Percentiles rank a stretch among this genome's conserved stretches.
Conservation (phyloP, 2,329 filamentous ascomycete species). For the Chlorencoelia australis region DNA sequence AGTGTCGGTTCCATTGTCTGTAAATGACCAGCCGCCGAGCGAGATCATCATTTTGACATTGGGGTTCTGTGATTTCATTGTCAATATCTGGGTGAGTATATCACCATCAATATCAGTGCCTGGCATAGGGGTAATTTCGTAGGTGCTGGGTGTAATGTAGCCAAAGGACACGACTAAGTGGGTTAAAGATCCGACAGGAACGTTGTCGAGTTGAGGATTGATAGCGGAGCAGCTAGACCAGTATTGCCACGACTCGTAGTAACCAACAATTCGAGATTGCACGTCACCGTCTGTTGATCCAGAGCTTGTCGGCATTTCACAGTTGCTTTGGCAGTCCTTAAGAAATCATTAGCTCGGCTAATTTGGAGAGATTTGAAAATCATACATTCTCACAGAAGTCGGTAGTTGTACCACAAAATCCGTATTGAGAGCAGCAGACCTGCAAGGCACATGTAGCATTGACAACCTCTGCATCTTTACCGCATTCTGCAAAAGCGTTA, state of each 20-base stretch:
- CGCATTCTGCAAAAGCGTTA: slow-evolving; percentile 30
- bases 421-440: slow-evolving; percentile 25
- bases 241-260: slow-evolving; percentile 29
- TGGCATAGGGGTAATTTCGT: slow-evolving; percentile 22
- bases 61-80: slow-evolving; percentile 12
- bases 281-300: slow-evolving; percentile 3
- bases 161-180: slow-evolving; percentile 29
- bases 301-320: slow-evolving; percentile 5
- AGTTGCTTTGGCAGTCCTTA: slow-evolving; percentile 4
- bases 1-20: slow-evolving; percentile 3
- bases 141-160: slow-evolving; percentile 30
- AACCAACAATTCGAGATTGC: slow-evolving; percentile 22
- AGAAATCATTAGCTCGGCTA: no score
- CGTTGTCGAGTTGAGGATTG: slow-evolving; percentile 5
- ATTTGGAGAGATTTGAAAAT: no score
- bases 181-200: slow-evolving; percentile 16
- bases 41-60: slow-evolving; percentile 10
- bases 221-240: not conserved
- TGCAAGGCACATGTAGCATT: slow-evolving; percentile 23
- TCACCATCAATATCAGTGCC: no score
- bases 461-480: slow-evolving; percentile 19
- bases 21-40: slow-evolving; percentile 14
- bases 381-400: slow-evolving; percentile 10
- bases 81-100: not conserved
- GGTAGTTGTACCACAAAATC: slow-evolving; percentile 14